A percentile compares a stretch with the other conserved stretches of the same genome.
Evolutionary conservation across 495 filamentous ascomycete genomes (phyloP).

Genomic region (Trichoderma asperelloides): DNA sequence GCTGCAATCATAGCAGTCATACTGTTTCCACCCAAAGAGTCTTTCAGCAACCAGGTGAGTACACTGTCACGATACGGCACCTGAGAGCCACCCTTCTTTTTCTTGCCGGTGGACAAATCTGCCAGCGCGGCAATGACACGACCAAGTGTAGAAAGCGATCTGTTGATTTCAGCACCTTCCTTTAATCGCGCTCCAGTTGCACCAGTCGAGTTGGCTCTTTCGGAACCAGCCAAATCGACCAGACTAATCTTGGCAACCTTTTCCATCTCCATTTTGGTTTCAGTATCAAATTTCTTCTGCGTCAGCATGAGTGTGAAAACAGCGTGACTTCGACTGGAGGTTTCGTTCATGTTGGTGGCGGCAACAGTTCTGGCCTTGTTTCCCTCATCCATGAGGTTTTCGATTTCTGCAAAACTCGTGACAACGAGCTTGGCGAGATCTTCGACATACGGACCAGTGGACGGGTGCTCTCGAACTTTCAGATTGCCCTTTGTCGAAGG

Average conservation of each 20-base stretch:
- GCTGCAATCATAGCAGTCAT: slow-evolving; percentile 99
- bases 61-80: slow-evolving; percentile 97
- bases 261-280: slow-evolving; percentile 93
- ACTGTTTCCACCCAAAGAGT: slow-evolving; percentile 95
- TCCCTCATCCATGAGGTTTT: slow-evolving; percentile 97
- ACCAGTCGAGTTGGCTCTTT: slow-evolving; percentile 90
- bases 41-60: slow-evolving; percentile 93
- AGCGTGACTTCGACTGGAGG: slow-evolving; percentile 93
- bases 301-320: slow-evolving; percentile 96
- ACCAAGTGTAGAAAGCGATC: slow-evolving; percentile 90
- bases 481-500: slow-evolving; percentile 94
- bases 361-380: slow-evolving; percentile 98
- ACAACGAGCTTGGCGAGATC: slow-evolving; percentile 97
- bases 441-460: slow-evolving; percentile 95
- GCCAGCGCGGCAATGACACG: slow-evolving; percentile 97
- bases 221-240: slow-evolving; percentile 95
- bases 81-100: slow-evolving; percentile 66
- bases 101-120: slow-evolving; percentile 79
- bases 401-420: slow-evolving; percentile 90
- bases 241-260: slow-evolving; percentile 97
- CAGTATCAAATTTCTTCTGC: slow-evolving; percentile 85
- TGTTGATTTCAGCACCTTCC: slow-evolving; percentile 98
- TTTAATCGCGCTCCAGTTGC: slow-evolving; percentile 93
- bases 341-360: slow-evolving; percentile 99
- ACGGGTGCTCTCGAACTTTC: slow-evolving; percentile 94